Evolutionary conservation across 306 rosid species (phyloP), one percentile per base, ranked within the genome.

Genomic region (Sicyos edulis): DNA sequence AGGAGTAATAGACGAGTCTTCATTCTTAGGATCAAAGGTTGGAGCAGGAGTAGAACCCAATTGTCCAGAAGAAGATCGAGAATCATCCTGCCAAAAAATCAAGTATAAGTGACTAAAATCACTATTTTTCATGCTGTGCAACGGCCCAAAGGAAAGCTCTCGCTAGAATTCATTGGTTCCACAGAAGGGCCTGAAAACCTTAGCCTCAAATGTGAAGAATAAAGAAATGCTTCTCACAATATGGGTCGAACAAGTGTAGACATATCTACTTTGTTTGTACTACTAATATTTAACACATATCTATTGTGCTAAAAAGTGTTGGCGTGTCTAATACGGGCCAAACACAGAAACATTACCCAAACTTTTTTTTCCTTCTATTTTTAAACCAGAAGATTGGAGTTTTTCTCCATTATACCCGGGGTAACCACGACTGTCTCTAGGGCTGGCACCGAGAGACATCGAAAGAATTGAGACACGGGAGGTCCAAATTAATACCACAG

Each of bases 1-100:
- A 86, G 97, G 99, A 69, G 99, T 95, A 82, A 91, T 87, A 62
- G 98, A 90, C 70, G 91, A 77, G 76, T 86, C 91, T 75, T 95
- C 97, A 69, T 59, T 86, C 80, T 85, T 95, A 29, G 95, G 78
- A 83, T 96, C 78, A 40, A 87, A 84, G 80, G 96, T 78, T 51
- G 90, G 86, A 77, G 86, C 70, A 75, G 95, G 89, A 77, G 89
- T 83, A 74, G 96, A 86, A 58, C 88, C 97, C 82, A 70, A 79
- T 24, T 70, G 80, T 62, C 86, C 85, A 76, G 85, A 76, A 45
- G 93, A 85, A 71, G 96, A 83, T 60, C 70, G 90, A 32, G 82
- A 74, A 64, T 89, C 92, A 79, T 95, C 97, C 99, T 91, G 80
- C 80, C 40, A 63, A 44, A 54, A 3, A 55, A 49, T 21, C 42